phyloP scores from a whole-genome alignment of 148 eudicot genomes.

The Euryodendron excelsum region DNA sequence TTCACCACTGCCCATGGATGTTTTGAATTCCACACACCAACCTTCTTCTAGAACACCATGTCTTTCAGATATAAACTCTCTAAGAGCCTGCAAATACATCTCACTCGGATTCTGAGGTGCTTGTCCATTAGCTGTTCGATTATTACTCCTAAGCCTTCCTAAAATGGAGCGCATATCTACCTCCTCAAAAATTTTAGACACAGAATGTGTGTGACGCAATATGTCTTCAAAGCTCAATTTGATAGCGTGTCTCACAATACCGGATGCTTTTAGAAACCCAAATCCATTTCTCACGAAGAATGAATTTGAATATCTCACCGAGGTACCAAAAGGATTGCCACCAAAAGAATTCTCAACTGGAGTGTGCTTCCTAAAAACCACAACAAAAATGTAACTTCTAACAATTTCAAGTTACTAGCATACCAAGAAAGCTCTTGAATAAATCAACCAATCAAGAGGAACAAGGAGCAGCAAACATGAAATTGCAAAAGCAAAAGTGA shows the following conservation, averaged over 20 bases:
- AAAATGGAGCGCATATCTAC: constrained; percentile 29
- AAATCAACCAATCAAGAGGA: constrained; percentile 2
- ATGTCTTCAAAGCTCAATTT: constrained; percentile 37
- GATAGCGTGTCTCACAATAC: constrained; percentile 21
- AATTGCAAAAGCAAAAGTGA: not conserved
- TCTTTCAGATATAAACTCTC: constrained; percentile 42
- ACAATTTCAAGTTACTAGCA: constrained; percentile 6
- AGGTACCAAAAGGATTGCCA: constrained; percentile 24
- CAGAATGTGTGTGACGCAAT: constrained; percentile 15
- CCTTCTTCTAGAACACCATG: constrained; percentile 47
- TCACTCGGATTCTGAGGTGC: constrained; percentile 32
- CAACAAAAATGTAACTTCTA: constrained; percentile 6
- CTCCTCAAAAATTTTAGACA: constrained; percentile 34
- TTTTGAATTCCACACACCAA: constrained; percentile 48
- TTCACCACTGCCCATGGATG: constrained; percentile 34
- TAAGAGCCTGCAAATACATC: constrained; percentile 47
- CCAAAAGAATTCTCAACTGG: constrained; percentile 31
- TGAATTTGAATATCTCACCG: constrained; percentile 28
- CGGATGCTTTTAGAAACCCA: constrained; percentile 35
- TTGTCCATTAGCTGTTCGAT: constrained; percentile 24
- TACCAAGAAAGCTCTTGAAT: constrained; percentile 1
- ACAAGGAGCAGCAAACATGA: not conserved
- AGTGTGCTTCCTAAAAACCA: constrained; percentile 29
- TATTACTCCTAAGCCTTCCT: constrained; percentile 40
- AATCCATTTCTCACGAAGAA: constrained; percentile 28